Base-by-base conservation (phyloP, 1,139 yeast species). In the Kodamaea fungicola region DNA sequence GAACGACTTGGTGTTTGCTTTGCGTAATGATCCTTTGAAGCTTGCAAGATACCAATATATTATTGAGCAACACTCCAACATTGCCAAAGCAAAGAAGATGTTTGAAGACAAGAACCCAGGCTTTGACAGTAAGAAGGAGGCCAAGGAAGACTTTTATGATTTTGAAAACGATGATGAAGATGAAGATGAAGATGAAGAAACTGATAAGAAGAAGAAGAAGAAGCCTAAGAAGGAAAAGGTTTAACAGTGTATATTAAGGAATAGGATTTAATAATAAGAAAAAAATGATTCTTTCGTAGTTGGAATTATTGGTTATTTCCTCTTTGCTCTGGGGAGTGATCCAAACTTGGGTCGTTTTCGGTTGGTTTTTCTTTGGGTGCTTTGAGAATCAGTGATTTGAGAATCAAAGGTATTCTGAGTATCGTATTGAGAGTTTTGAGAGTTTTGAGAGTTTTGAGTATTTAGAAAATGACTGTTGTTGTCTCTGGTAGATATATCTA, bases 1-100 rank as follows among this genome's bases (percentile, higher is more conserved):
- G 37, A 96, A 88, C 43, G 97, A 90, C 57, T 80, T 90, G 62
- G 86, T 84, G 49, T 88, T 88, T 63, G 94, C 88, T 0, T 64
- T 90, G 41, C 68, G 96, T 32, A 78, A 82, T 47, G 97, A 90
- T 51, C 86, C 94, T 1, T 73, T 80, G 40, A 90, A 89, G 55
- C 71, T 88, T 34, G 94, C 95, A 8, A 76, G 97, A 57, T 78
- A 89, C 27, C 83, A 85, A 48, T 94, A 89, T 55, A 75, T 90
- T 48, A 72, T 87, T 40, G 74, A 78, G 34, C 75, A 86, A 56
- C 88, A 86, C 49, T 80, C 80, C 50, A 80, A 78, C 51, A 88
- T 90, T 50, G 77, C 80, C 22, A 83, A 78, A 46, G 96, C 96
- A 1, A 79, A 86, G 57, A 85, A 83, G 65, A 78, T 84, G 63